These are phyloP conservation scores for Penicillium longicatenatum DNA, from an alignment of 495 filamentous ascomycete genomes.

Conservation along the genomic window DNA sequence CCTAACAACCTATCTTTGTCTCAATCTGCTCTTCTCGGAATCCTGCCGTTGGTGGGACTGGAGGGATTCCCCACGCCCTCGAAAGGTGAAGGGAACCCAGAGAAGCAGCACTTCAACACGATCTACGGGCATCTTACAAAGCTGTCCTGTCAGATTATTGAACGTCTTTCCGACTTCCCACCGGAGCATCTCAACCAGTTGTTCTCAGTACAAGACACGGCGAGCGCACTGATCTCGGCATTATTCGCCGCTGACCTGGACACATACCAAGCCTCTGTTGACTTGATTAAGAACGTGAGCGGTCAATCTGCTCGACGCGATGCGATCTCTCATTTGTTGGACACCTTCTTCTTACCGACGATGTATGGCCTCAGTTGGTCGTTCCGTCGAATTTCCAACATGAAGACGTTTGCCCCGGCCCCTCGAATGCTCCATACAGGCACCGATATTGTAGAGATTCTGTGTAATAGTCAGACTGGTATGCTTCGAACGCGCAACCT, in stretches of 20 bases:
- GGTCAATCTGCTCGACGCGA: conserved; percentile 68
- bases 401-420: conserved; percentile 65
- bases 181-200: conserved; percentile 63
- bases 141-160: conserved; percentile 70
- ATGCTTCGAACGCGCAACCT: conserved; percentile 68
- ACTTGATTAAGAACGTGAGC: conserved; percentile 78
- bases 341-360: conserved; percentile 62
- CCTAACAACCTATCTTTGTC: conserved; percentile 65
- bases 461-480: conserved; percentile 81
- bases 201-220: conserved; percentile 61
- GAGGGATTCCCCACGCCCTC: conserved; percentile 64
- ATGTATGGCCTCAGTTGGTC: conserved; percentile 63
- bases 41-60: conserved; percentile 65
- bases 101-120: conserved; percentile 70
- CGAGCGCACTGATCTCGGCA: conserved; percentile 66
- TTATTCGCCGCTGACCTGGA: conserved; percentile 69
- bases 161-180: conserved; percentile 73
- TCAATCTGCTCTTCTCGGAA: conserved; percentile 68
- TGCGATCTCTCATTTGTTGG: conserved; percentile 70
- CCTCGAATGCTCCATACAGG: conserved; percentile 71
- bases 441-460: conserved; percentile 73
- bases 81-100: conserved; percentile 49
- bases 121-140: conserved; percentile 69
- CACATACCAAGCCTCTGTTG: conserved; percentile 72
- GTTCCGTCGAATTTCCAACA: conserved; percentile 55